phyloP scores from a whole-genome alignment of 495 filamentous ascomycete species.

The Aspergillus funiculosus region DNA sequence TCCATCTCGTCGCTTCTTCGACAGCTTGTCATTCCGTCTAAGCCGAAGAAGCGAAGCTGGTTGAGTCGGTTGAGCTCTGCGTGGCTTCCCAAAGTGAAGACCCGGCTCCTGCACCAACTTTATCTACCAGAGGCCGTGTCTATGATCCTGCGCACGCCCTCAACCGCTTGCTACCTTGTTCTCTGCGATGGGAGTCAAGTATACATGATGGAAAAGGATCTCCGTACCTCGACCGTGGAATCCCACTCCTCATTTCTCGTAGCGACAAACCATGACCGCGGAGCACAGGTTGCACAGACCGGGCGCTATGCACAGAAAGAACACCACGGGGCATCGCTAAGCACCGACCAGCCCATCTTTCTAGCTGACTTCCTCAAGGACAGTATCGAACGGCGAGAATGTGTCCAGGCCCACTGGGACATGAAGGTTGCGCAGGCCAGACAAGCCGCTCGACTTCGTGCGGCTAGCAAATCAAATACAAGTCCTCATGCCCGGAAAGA shows the following conservation, averaged over 20 bases:
- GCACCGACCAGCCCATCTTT: slow-evolving; percentile 17
- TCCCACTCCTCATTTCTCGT: slow-evolving; percentile 47
- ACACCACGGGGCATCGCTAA: slow-evolving; percentile 14
- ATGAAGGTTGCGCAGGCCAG: slow-evolving; percentile 17
- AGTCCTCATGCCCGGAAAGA: slow-evolving; percentile 1
- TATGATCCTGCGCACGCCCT: slow-evolving; percentile 29
- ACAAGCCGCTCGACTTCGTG: slow-evolving; percentile 1
- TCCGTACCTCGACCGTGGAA: slow-evolving; percentile 34
- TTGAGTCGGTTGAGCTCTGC: background rate
- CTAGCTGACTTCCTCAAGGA: slow-evolving; percentile 38
- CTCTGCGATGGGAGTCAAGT: slow-evolving; percentile 45
- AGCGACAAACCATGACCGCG: slow-evolving; percentile 51
- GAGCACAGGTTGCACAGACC: background rate
- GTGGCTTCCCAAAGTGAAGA: too few species aligned
- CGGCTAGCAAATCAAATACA: background rate
- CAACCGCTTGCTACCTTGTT: slow-evolving; percentile 55
- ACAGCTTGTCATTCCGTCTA: slow-evolving; percentile 33
- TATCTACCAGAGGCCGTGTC: slow-evolving; percentile 26
- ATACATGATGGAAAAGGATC: slow-evolving; percentile 54
- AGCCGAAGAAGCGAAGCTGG: background rate
- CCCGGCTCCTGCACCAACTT: slow-evolving; percentile 4
- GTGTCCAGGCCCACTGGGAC: slow-evolving; percentile 40
- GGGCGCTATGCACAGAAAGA: background rate
- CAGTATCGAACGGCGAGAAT: slow-evolving; percentile 32
- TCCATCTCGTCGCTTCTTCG: slow-evolving; percentile 53